Base-by-base conservation (phyloP, 371 early-diverging fungal species). In the Mortierella sp. region DNA sequence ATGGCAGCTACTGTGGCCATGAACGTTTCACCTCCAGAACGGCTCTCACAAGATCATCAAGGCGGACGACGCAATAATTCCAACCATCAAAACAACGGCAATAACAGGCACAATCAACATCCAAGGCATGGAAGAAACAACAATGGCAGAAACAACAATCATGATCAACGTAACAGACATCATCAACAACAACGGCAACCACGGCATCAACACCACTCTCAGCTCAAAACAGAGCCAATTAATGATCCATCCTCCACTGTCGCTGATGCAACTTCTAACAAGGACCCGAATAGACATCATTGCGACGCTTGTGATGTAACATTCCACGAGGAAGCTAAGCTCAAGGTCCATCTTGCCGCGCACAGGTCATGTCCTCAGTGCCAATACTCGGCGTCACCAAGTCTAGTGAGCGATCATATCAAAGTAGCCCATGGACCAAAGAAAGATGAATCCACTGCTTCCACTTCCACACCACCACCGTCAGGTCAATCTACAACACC, bases 261-360 rank as follows among this genome's bases (percentile, higher is more conserved):
- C 2, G n/a, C 40, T 17, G 25, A 27, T n/a, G 48, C 43, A 40
- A n/a, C n/a, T n/a, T n/a, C n/a, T n/a, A n/a, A n/a, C n/a, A 48
- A 45, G 3, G 28, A 41, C 8, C 5, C 60, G 3, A 25, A 21
- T 7, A 63, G 67, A 39, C 59, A 67, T 29, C 74, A 67, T 27
- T 73, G 74, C 37, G 63, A 63, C n/a, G 67, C 74, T 10, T 73
- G 74, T 16, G 67, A 67, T 37, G 59, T 73, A 12, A 73, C 74
- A 5, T 73, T 73, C 24, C 67, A 73, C 41, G 63, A 73, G 29
- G 63, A 63, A 46, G 48, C 52, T 9, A 67, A 67, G 31, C 62
- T 73, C 47, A 59, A 60, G 48, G 43, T 41, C 27, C 74, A 73
- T 16, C 31, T 56, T 31, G 57, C 67, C 0, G 67, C 67, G 10